Conservation (phyloP, 2,329 filamentous ascomycete species). For the Aspergillus sclerotialis region DNA sequence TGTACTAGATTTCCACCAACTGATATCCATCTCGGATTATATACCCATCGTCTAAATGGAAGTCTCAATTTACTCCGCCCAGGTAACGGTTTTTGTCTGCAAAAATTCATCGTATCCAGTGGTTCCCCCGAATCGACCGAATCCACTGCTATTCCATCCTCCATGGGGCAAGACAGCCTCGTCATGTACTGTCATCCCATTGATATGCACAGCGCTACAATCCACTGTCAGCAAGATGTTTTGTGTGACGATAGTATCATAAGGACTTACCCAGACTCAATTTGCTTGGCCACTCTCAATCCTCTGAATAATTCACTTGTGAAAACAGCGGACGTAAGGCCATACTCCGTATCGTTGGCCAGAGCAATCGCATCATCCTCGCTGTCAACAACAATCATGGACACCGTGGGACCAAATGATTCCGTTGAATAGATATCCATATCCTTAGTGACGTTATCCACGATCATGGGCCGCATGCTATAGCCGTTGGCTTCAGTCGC, state of each 20-base stretch:
- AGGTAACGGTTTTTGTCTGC: conserved; percentile 48
- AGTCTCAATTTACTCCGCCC: conserved; percentile 1
- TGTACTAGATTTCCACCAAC: no score
- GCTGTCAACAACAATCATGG: conserved; percentile 56
- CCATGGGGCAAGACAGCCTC: conserved; percentile 56
- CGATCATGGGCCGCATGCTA: conserved; percentile 57
- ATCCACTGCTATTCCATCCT: conserved; percentile 54
- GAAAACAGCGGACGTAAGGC: conserved; percentile 64
- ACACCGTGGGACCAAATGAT: conserved; percentile 70
- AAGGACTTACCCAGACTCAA: conserved; percentile 54
- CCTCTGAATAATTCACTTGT: conserved; percentile 59
- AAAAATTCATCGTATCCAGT: conserved; percentile 52
- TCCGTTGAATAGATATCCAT: conserved; percentile 74
- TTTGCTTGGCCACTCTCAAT: conserved; percentile 52
- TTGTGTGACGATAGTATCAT: background rate
- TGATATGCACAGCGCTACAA: conserved; percentile 51
- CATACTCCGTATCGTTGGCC: conserved; percentile 78
- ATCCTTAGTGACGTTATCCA: conserved; percentile 58
- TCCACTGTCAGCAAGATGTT: conserved; percentile 1
- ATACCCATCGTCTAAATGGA: no score
- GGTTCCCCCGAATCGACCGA: conserved; percentile 48
- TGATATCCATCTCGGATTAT: no score
- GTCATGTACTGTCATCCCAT: conserved; percentile 57
- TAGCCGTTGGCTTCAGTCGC: conserved; percentile 37
- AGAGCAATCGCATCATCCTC: conserved; percentile 63